Evolutionary conservation across 1,139 yeast species (phyloP), one percentile per base, ranked within the genome.

Genomic region (Wickerhamiella pararugosa): DNA sequence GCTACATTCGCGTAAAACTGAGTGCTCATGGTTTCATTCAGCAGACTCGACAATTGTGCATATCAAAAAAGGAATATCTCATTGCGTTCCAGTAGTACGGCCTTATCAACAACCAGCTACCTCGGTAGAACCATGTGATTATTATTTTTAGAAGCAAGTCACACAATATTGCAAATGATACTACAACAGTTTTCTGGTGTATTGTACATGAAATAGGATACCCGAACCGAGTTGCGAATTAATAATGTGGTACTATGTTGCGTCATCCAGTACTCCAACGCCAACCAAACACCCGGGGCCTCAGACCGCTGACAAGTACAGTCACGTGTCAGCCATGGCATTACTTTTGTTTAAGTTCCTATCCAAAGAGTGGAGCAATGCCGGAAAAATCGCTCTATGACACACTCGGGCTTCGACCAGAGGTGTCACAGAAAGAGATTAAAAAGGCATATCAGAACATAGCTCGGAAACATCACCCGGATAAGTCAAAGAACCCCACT

Each of bases 381-480:
- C 26, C 31, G 29, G 15, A 21, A 10, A 11, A 10, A 7, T 30
- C 45, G 11, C 44, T 47, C 42, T 51, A 49, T 33, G 47, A 43
- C 15, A 38, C 43, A 5, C 45, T 53, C 28, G 51, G 47, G 6
- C 38, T 49, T 62, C 66, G 44, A 70, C 73, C 54, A 73, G 65
- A 44, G 7, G 79, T 83, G 7, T 57, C 75, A 0, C 59, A 65
- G 29, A 59, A 63, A 5, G 87, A 79, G 44, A 75, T 80, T 51
- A 74, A 72, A 51, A 73, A 69, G 54, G 83, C 90, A 0, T 80
- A 76, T 57, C 65, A 82, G 45, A 30, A 37, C 21, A n/a, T 49
- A 41, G 95, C 96, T 0, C 51, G 57, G 27, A 76, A 61, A 73
- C 53, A 56, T 40, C 96, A 86, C 59, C 96, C 96, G 7, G 96